phyloP scores from a whole-genome alignment of 306 rosid species.

The Lathyrus oleraceus region DNA sequence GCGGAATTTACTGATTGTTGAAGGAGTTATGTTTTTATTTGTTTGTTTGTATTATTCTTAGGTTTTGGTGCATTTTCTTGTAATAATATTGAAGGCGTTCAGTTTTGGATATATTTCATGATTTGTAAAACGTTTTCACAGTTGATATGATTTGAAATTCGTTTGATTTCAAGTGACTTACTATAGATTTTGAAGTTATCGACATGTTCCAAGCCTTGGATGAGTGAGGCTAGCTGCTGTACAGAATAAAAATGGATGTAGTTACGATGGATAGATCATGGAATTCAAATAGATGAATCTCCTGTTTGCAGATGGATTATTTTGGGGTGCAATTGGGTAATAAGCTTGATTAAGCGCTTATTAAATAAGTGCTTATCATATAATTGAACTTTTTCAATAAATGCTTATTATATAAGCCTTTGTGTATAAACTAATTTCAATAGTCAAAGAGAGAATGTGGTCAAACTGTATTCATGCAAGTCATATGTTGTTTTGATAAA shows the following conservation, averaged over 20 bases:
- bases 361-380: not conserved
- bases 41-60: not conserved
- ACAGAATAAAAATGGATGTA: not conserved
- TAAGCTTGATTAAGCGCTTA: not conserved
- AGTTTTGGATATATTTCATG: constrained; percentile 3
- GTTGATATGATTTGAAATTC: not conserved
- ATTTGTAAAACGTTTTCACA: not conserved
- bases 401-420: not conserved
- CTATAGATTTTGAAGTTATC: not conserved
- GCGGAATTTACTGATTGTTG: constrained; percentile 7
- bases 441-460: not conserved
- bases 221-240: not conserved
- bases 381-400: not conserved
- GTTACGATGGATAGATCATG: not conserved
- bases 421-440: not conserved
- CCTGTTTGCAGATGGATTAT: not conserved
- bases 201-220: not conserved
- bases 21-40: not conserved
- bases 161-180: not conserved
- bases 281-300: not conserved
- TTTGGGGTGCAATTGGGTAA: not conserved
- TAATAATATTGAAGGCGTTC: not conserved
- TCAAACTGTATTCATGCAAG: not conserved
- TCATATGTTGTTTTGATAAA: not conserved
- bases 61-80: not conserved